A percentile compares a stretch with the other conserved stretches of the same genome.
phyloP scores from a whole-genome alignment of 129 eudicot genomes.

The Glebionis coronaria region DNA sequence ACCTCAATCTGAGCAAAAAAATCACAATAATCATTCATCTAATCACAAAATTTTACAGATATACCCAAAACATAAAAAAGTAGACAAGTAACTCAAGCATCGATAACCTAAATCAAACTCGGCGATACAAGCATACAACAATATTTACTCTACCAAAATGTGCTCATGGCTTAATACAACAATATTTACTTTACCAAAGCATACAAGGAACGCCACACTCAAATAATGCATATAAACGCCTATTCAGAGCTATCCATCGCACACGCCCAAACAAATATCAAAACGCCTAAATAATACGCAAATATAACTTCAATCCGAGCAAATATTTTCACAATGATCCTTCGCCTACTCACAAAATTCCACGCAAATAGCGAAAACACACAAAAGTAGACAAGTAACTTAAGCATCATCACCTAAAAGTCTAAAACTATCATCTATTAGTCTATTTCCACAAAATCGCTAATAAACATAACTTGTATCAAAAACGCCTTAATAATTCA shows the following conservation, averaged over 20 bases:
- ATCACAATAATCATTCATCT: not conserved
- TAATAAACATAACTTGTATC: too few species aligned
- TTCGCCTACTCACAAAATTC: not conserved
- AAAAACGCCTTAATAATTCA: too few species aligned
- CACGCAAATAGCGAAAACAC: not conserved
- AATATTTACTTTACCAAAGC: too few species aligned
- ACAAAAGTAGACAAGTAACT: not conserved
- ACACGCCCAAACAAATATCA: not conserved
- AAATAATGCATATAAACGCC: not conserved
- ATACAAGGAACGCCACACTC: not conserved
- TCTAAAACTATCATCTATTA: not conserved
- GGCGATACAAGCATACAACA: not conserved
- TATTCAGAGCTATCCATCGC: not conserved
- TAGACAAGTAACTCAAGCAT: not conserved
- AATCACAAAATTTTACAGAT: not conserved
- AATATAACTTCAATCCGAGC: slow-evolving; percentile 2
- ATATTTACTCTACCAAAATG: not conserved
- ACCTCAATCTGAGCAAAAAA: not conserved
- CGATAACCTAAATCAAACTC: too few species aligned
- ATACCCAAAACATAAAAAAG: not conserved
- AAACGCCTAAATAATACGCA: not conserved
- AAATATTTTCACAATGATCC: not conserved
- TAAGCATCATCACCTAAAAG: not conserved
- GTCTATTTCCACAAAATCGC: too few species aligned
- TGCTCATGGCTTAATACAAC: too few species aligned